Evolutionary conservation across 2,329 filamentous ascomycete species (phyloP).

Genomic region (Curvularia sp.): DNA sequence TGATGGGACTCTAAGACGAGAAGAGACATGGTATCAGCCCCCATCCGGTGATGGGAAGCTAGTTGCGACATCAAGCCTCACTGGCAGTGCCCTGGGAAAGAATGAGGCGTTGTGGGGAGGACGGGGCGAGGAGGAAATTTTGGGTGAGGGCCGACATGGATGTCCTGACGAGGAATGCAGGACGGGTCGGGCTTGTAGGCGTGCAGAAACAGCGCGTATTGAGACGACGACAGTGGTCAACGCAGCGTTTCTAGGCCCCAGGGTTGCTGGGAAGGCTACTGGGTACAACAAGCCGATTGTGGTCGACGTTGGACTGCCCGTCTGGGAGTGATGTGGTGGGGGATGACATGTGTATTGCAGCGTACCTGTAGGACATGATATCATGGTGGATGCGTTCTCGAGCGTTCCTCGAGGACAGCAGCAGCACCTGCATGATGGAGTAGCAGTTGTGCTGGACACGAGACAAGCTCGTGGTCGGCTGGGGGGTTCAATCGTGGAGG

Average conservation of each 20-base stretch:
- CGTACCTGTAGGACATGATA: conserved; percentile 28
- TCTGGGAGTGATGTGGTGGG: conserved; percentile 51
- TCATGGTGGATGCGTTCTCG: conserved; percentile 17
- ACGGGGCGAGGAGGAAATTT: conserved; percentile 6
- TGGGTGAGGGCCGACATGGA: conserved; percentile 29
- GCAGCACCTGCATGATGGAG: background rate
- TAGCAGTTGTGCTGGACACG: background rate
- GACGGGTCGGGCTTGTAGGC: conserved; percentile 13
- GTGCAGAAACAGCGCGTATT: conserved; percentile 49
- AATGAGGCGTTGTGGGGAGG: conserved; percentile 33
- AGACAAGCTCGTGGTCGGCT: background rate
- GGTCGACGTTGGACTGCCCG: conserved; percentile 77
- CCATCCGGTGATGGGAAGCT: conserved; percentile 31
- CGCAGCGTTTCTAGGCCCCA: conserved; percentile 74
- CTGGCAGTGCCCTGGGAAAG: conserved; percentile 23
- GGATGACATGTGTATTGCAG: conserved; percentile 26
- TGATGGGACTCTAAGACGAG: conserved; percentile 15
- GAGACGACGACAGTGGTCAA: conserved; percentile 86
- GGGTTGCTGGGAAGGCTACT: conserved; percentile 64
- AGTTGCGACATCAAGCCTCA: conserved; percentile 33
- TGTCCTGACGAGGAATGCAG: background rate
- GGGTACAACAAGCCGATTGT: conserved; percentile 80
- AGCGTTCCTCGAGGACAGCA: background rate
- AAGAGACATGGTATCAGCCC: conserved; percentile 16
- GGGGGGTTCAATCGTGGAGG: conserved; percentile 26